Evolutionary conservation across 805 yeast genomes (phyloP).

Genomic region (Wickerhamiella allomyrinae): DNA sequence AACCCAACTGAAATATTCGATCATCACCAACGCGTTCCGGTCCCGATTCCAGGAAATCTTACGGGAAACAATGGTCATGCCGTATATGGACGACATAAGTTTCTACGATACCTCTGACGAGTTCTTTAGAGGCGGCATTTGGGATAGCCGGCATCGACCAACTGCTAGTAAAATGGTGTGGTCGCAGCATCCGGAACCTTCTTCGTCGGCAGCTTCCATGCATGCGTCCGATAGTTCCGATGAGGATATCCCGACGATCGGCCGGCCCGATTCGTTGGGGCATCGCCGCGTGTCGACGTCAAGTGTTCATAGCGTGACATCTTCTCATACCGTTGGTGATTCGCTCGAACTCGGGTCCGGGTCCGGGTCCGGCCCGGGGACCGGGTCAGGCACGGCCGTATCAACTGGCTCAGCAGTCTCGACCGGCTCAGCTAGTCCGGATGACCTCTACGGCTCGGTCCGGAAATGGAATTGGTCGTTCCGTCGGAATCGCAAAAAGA

Average conservation of each 20-base stretch:
- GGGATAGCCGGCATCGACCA: slow-evolving; percentile 37
- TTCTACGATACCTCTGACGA: slow-evolving; percentile 54
- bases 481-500: neutral
- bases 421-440: neutral
- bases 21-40: slow-evolving; percentile 69
- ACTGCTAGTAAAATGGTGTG: neutral
- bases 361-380: too few relatives aligned
- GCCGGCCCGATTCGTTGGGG: too few relatives aligned
- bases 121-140: slow-evolving; percentile 81
- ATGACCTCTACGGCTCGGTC: neutral
- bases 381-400: too few relatives aligned
- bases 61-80: slow-evolving; percentile 65
- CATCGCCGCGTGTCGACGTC: too few relatives aligned
- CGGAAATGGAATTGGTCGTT: neutral
- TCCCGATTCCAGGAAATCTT: slow-evolving; percentile 67
- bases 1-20: slow-evolving; percentile 58
- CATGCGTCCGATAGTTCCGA: too few relatives aligned
- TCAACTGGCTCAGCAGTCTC: too few relatives aligned
- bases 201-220: too few relatives aligned
- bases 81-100: slow-evolving; percentile 77
- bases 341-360: too few relatives aligned
- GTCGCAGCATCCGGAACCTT: too few relatives aligned
- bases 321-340: too few relatives aligned
- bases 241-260: too few relatives aligned
- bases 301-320: too few relatives aligned